Base-by-base conservation (phyloP, 2,329 filamentous ascomycete species). In the Davidsoniella eucalypti region DNA sequence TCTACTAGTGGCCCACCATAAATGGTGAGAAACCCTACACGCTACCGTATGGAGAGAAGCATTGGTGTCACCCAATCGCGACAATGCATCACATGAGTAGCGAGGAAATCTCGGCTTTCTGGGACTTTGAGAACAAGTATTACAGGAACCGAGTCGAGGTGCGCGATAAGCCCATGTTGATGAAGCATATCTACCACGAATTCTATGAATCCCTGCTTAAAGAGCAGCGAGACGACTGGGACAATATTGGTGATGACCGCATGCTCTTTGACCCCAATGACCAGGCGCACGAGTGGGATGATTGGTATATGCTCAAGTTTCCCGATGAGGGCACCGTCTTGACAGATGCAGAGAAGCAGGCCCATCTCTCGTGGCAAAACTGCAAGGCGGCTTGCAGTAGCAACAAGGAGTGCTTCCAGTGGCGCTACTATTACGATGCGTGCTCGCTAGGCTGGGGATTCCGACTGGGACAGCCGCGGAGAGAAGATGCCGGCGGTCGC, bases 1-100 rank as follows among this genome's bases (percentile, higher is more conserved):
- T 14, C 16, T 26, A 3, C 21, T 54, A 72, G 61, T 73, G 68
- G 65, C 73, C 73, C 1, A 69, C 71, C 42, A 66, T 75, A 55
- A 75, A 76, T 54, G 72, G 71, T 54, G 71, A 77, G 57, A 75
- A 75, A 53, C 72, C 70, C 2, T 61, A 64, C 45, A 73, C 67
- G 1, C 58, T 76, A n/a, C 65, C 67, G 1, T 75, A 66, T 53
- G 63, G 64, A 37, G 55, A 60, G 1, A 61, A 60, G n/a, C 64
- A 72, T 54, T 77, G 73, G 72, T 77, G 73, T 58, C 69, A 75
- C 46, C 70, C 73, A 7, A 64, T 75, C 42, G 64, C 69, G 2
- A 75, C 73, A 4, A 75, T 77, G 71, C 72, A 75, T 57, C 72
- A 75, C 58, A 64, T 73, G 54, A 64, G 64, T 17, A 64, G 66